A percentile compares a stretch with the other conserved stretches of the same genome.
Conservation (phyloP, 2,329 filamentous ascomycete genomes). For the Sphaerulina musiva region DNA sequence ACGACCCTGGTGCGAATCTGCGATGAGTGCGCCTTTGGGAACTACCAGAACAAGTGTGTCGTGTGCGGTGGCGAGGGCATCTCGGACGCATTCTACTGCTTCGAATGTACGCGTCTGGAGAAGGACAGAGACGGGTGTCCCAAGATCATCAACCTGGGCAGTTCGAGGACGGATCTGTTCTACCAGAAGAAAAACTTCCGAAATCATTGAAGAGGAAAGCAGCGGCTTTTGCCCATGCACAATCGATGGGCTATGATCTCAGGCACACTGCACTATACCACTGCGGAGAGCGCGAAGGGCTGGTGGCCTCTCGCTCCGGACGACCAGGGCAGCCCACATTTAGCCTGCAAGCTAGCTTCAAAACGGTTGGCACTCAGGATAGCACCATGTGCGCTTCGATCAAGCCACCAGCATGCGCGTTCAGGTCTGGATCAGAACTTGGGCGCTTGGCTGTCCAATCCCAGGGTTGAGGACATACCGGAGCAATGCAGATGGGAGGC, state of each 20-base stretch:
- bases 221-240: not conserved
- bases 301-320: not conserved
- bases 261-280: not conserved
- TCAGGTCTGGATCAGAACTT: not conserved
- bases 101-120: slow-evolving; percentile 92
- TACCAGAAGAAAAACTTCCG: slow-evolving; percentile 68
- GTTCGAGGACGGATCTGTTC: slow-evolving; percentile 85
- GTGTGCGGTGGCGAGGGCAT: slow-evolving; percentile 98
- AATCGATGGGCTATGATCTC: not conserved
- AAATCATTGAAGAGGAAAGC: slow-evolving; percentile 43
- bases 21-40: slow-evolving; percentile 98
- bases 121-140: slow-evolving; percentile 97
- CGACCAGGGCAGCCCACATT: not conserved
- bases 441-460: not conserved
- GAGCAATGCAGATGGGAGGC: not conserved
- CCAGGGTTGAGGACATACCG: not conserved
- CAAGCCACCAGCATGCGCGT: not conserved
- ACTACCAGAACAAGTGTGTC: slow-evolving; percentile 99
- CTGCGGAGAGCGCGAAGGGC: not conserved
- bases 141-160: slow-evolving; percentile 98
- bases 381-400: not conserved
- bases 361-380: not conserved
- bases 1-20: slow-evolving; percentile 97
- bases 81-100: slow-evolving; percentile 97
- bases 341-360: not conserved